A percentile compares a stretch with the other conserved stretches of the same genome.
phyloP scores from a whole-genome alignment of 2,329 filamentous ascomycete species.

The Talaromyces albobiverticillius region DNA sequence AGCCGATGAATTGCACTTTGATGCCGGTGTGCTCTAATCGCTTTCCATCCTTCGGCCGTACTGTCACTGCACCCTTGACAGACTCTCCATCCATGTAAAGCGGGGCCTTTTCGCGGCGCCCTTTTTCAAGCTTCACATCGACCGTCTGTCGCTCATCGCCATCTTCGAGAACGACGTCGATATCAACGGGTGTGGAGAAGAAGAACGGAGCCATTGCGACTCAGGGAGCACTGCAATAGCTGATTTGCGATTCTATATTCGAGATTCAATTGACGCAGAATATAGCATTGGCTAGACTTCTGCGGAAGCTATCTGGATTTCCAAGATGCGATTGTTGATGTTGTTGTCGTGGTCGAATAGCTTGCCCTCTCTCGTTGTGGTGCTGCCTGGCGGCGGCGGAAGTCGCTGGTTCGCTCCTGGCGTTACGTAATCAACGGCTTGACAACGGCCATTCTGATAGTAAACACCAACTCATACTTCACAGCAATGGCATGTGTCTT shows the following conservation, averaged over 20 bases:
- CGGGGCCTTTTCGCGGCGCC: slow-evolving; percentile 91
- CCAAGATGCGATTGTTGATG: not conserved
- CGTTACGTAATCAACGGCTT: slow-evolving; percentile 5
- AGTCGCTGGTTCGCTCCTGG: not conserved
- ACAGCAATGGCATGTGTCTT: no score
- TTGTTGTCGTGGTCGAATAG: not conserved
- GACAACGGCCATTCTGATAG: not conserved
- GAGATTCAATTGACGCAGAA: not conserved
- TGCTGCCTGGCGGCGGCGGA: not conserved
- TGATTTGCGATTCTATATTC: not conserved
- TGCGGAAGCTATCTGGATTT: not conserved
- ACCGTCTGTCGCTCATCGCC: slow-evolving; percentile 91
- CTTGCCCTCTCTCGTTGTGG: not conserved
- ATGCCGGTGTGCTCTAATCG: slow-evolving; percentile 96
- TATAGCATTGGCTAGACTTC: not conserved
- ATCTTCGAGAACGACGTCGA: slow-evolving; percentile 96
- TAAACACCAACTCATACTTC: no score
- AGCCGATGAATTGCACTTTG: slow-evolving; percentile 99
- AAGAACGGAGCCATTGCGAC: slow-evolving; percentile 89
- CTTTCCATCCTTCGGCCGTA: slow-evolving; percentile 97
- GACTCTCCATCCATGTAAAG: slow-evolving; percentile 98
- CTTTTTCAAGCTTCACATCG: slow-evolving; percentile 98
- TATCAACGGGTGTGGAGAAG: slow-evolving; percentile 97
- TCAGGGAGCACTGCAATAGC: not conserved
- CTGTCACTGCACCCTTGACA: slow-evolving; percentile 91